phyloP scores from a whole-genome alignment of 768 basidiomycete genomes.

The Clavaria fumosa region DNA sequence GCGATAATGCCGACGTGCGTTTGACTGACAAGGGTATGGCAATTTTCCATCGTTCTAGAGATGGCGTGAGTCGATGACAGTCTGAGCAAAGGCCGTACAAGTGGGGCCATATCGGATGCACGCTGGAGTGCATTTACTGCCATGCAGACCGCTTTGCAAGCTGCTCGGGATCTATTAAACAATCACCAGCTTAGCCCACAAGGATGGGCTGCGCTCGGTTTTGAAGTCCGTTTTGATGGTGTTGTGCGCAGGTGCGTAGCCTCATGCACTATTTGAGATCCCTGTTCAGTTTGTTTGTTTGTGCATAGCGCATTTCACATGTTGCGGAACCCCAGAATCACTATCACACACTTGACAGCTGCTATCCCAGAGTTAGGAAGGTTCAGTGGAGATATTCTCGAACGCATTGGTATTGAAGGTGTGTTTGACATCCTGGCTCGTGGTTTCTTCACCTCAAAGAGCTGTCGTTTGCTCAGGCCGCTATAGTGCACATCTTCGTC shows the following conservation, averaged over 20 bases:
- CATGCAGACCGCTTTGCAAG: slow-evolving; percentile 19
- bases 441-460: background rate
- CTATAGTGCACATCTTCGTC: slow-evolving; percentile 45
- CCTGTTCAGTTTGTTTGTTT: too few relatives aligned
- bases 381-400: slow-evolving; percentile 35
- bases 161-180: slow-evolving; percentile 24
- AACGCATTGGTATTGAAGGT: slow-evolving; percentile 64
- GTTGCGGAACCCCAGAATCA: slow-evolving; percentile 43
- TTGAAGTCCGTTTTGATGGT: slow-evolving; percentile 31
- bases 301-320: slow-evolving; percentile 65
- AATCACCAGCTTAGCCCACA: slow-evolving; percentile 28
- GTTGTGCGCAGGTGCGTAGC: slow-evolving; percentile 23
- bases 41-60: background rate
- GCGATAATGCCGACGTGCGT: slow-evolving; percentile 79
- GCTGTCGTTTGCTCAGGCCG: slow-evolving; percentile 33
- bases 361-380: slow-evolving; percentile 34
- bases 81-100: slow-evolving; percentile 21
- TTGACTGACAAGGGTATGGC: slow-evolving; percentile 57
- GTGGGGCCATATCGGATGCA: slow-evolving; percentile 30
- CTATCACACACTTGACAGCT: slow-evolving; percentile 23
- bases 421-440: slow-evolving; percentile 8
- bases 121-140: slow-evolving; percentile 27
- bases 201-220: slow-evolving; percentile 27
- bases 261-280: background rate
- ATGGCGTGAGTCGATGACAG: background rate